Percentiles rank a stretch among this genome's conserved stretches.
phyloP scores from a whole-genome alignment of 2,329 filamentous ascomycete genomes.

The Ascosphaera apis region DNA sequence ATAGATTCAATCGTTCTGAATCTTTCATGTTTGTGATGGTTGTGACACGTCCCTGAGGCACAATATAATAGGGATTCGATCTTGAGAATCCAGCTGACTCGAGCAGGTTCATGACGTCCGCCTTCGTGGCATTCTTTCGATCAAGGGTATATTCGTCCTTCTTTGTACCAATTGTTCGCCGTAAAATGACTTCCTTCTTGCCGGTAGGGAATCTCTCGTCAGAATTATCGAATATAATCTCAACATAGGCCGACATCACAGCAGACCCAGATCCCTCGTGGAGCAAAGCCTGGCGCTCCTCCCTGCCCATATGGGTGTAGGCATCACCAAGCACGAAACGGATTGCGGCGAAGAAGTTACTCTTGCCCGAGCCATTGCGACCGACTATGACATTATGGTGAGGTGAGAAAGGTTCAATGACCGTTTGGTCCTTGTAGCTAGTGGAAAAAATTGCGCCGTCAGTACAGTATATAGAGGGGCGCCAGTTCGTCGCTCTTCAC shows the following conservation, averaged over 20 bases:
- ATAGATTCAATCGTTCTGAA: slow-evolving; percentile 59
- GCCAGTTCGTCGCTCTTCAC: neutral
- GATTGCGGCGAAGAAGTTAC: slow-evolving; percentile 98
- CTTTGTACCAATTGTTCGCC: slow-evolving; percentile 86
- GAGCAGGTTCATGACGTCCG: slow-evolving; percentile 82
- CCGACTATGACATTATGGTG: slow-evolving; percentile 98
- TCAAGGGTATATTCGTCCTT: slow-evolving; percentile 98
- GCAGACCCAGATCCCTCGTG: slow-evolving; percentile 95
- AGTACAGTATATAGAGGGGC: neutral
- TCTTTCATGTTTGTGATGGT: slow-evolving; percentile 98
- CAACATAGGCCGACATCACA: slow-evolving; percentile 98
- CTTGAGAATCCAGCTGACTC: slow-evolving; percentile 92
- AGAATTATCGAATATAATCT: slow-evolving; percentile 95
- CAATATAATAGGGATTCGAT: slow-evolving; percentile 97
- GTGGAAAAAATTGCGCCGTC: neutral
- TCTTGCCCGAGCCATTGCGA: slow-evolving; percentile 97
- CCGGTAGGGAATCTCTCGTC: slow-evolving; percentile 89
- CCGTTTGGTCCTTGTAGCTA: slow-evolving; percentile 98
- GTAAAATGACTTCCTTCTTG: slow-evolving; percentile 70
- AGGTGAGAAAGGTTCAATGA: slow-evolving; percentile 93
- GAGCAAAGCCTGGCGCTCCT: slow-evolving; percentile 86
- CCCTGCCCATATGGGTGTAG: slow-evolving; percentile 84
- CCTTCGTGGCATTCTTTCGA: slow-evolving; percentile 84
- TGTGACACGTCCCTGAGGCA: slow-evolving; percentile 89
- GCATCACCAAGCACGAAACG: slow-evolving; percentile 96